Conservation (phyloP, 345 rosid species). For the Stellera chamaejasme region DNA sequence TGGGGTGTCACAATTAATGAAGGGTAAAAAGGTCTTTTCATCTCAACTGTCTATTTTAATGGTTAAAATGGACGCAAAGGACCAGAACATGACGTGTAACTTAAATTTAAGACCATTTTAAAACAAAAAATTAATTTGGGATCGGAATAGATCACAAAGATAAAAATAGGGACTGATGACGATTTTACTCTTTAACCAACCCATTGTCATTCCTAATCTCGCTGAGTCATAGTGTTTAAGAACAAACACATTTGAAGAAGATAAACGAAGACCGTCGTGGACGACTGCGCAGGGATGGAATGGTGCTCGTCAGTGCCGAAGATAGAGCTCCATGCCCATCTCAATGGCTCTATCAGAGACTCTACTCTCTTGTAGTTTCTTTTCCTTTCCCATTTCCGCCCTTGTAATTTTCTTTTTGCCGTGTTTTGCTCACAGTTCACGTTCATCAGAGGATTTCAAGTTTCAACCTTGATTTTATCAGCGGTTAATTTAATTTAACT, state of each 20-base stretch:
- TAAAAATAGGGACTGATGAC: no score
- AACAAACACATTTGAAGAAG: neutral
- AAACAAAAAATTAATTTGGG: no score
- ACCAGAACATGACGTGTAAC: no score
- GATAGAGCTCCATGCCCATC: slow-evolving; percentile 97
- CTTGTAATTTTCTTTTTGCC: neutral
- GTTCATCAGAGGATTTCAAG: neutral
- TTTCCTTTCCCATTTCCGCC: neutral
- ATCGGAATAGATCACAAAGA: no score
- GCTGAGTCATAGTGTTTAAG: no score
- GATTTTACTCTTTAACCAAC: no score
- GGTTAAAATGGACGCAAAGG: no score
- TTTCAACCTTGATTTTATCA: neutral
- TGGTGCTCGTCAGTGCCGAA: slow-evolving; percentile 69
- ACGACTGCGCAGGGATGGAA: slow-evolving; percentile 31
- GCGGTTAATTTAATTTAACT: slow-evolving; percentile 1
- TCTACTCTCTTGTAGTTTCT: slow-evolving; percentile 68
- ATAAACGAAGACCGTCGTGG: neutral
- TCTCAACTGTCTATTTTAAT: no score
- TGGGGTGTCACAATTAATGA: no score
- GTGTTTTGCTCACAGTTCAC: neutral
- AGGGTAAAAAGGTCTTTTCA: no score
- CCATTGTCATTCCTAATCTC: no score
- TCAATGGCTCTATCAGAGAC: slow-evolving; percentile 89
- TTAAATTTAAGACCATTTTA: no score